Conservation (phyloP, 2,329 filamentous ascomycete genomes). For the Davidsoniella australis region DNA sequence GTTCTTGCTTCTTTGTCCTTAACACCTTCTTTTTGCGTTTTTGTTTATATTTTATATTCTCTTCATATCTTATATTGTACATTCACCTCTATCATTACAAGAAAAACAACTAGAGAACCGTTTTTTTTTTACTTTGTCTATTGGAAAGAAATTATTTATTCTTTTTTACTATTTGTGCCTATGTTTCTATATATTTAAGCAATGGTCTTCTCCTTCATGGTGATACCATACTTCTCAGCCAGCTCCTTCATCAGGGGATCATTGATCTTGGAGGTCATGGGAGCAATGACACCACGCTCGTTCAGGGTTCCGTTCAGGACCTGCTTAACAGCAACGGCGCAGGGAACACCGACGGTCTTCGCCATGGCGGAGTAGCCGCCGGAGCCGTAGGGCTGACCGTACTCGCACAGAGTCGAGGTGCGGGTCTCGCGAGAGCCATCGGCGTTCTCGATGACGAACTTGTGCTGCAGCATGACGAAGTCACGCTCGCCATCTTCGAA, state of each 20-base stretch:
- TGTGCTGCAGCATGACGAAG: conserved; percentile 64
- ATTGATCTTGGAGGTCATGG: conserved; percentile 55
- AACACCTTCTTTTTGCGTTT: too few relatives aligned
- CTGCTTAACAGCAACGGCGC: conserved; percentile 49
- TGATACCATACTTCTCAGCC: conserved; percentile 60
- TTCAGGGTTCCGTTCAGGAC: conserved; percentile 59
- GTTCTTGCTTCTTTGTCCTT: too few relatives aligned
- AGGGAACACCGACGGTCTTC: conserved; percentile 58
- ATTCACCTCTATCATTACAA: too few relatives aligned
- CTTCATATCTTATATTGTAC: too few relatives aligned
- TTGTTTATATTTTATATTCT: too few relatives aligned
- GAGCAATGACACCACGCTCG: conserved; percentile 59
- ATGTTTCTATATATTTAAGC: conserved; percentile 17
- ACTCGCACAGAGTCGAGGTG: conserved; percentile 68
- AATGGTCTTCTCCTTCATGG: conserved; percentile 51
- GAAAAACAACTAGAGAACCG: too few relatives aligned
- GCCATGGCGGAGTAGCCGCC: conserved; percentile 73
- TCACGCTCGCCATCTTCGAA: conserved; percentile 72
- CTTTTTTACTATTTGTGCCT: conserved; percentile 2
- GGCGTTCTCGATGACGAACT: conserved; percentile 69
- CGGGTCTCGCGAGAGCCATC: conserved; percentile 62
- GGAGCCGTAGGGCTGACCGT: conserved; percentile 61
- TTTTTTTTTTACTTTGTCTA: neutral
- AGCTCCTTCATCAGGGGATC: conserved; percentile 61
- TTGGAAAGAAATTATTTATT: neutral